Percentiles rank a stretch among this genome's conserved stretches.
Conservation (phyloP, 805 yeast species). For the Cyberlindnera meyerae region DNA sequence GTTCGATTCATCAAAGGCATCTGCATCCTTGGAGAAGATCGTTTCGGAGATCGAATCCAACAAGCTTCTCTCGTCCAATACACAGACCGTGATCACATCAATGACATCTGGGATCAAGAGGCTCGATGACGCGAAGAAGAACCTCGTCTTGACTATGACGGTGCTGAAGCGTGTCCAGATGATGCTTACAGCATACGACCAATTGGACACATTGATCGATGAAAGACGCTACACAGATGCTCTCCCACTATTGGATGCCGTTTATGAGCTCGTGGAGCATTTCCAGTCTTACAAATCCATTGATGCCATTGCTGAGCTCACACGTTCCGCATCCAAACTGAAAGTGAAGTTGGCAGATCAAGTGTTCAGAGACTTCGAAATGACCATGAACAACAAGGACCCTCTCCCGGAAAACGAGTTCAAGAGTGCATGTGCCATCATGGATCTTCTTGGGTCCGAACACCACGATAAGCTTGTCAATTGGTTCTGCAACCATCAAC, state of each 20-base stretch:
- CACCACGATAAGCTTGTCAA: slow-evolving; percentile 55
- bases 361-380: slow-evolving; percentile 70
- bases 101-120: slow-evolving; percentile 77
- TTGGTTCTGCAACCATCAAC: slow-evolving; percentile 68
- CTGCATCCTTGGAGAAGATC: slow-evolving; percentile 31
- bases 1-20: slow-evolving; percentile 15
- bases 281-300: slow-evolving; percentile 81
- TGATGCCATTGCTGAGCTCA: slow-evolving; percentile 66
- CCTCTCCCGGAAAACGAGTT: slow-evolving; percentile 26
- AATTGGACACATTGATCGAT: slow-evolving; percentile 43
- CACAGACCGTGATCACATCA: slow-evolving; percentile 56
- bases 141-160: slow-evolving; percentile 80
- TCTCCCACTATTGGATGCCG: slow-evolving; percentile 59
- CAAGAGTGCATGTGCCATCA: slow-evolving; percentile 64
- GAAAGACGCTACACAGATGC: slow-evolving; percentile 50
- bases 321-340: slow-evolving; percentile 52
- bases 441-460: slow-evolving; percentile 58
- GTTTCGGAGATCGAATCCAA: slow-evolving; percentile 43
- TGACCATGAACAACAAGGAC: slow-evolving; percentile 32
- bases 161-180: slow-evolving; percentile 82
- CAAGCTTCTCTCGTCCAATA: slow-evolving; percentile 42
- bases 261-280: slow-evolving; percentile 63
- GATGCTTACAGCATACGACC: slow-evolving; percentile 70
- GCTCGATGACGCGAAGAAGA: slow-evolving; percentile 78
- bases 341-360: slow-evolving; percentile 62